Evolutionary conservation across 495 filamentous ascomycete genomes (phyloP).

Genomic region (Xylaria intraflava): DNA sequence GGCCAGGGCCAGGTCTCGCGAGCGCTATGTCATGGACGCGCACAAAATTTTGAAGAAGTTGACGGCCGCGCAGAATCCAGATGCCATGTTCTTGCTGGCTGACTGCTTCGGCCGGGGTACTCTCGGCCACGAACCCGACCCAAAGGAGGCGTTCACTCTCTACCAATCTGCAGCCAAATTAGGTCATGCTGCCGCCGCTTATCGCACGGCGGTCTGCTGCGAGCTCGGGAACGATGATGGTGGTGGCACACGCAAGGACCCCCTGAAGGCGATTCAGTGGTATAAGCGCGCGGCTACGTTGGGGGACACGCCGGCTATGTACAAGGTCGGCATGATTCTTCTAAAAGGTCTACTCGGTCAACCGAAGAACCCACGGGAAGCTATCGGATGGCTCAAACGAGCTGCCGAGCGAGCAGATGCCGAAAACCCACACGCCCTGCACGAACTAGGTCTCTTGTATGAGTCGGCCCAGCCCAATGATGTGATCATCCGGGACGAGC

Average conservation of each 20-base stretch:
- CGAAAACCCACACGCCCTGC: conserved; percentile 91
- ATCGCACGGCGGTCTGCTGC: conserved; percentile 94
- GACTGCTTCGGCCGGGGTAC: conserved; percentile 78
- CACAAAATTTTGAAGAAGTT: conserved; percentile 89
- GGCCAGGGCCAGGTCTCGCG: conserved; percentile 65
- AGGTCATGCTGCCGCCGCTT: conserved; percentile 79
- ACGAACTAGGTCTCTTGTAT: conserved; percentile 85
- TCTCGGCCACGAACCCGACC: conserved; percentile 61
- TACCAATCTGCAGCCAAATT: conserved; percentile 92
- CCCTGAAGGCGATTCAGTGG: conserved; percentile 92
- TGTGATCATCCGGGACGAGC: conserved; percentile 69
- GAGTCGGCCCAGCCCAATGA: conserved; percentile 62
- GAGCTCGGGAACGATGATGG: conserved; percentile 93
- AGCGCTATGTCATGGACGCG: conserved; percentile 78
- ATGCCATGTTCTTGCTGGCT: conserved; percentile 91
- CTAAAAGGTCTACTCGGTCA: conserved; percentile 93
- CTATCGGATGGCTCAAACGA: conserved; percentile 83
- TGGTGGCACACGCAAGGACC: conserved; percentile 84
- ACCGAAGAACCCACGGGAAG: conserved; percentile 73
- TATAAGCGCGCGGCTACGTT: conserved; percentile 87
- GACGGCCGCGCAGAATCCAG: conserved; percentile 53
- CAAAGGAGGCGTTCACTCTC: conserved; percentile 82
- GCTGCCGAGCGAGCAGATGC: conserved; percentile 82
- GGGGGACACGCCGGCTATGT: conserved; percentile 91
- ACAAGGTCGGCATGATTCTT: conserved; percentile 94